Percentiles rank a stretch among this genome's conserved stretches.
phyloP scores from a whole-genome alignment of 306 rosid genomes.

The Trifolium pratense region DNA sequence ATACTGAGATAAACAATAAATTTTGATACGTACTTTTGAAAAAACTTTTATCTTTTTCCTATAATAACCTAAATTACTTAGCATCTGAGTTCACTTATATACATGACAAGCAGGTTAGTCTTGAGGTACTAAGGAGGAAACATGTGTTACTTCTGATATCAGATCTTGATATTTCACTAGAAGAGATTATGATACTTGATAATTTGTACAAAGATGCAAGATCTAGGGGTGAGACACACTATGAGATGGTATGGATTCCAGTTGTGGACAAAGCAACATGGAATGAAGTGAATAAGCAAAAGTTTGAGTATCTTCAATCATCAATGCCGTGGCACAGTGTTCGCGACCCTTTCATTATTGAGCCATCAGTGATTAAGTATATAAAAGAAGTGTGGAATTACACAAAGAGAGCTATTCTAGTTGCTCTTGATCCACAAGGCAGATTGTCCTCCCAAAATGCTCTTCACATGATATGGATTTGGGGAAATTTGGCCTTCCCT shows the following conservation, averaged over 20 bases:
- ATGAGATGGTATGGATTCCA: slow-evolving; percentile 85
- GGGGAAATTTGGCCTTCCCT: slow-evolving; percentile 81
- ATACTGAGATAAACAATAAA: too few species aligned
- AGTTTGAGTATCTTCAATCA: slow-evolving; percentile 60
- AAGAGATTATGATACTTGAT: slow-evolving; percentile 67
- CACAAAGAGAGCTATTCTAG: slow-evolving; percentile 70
- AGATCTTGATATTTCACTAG: slow-evolving; percentile 69
- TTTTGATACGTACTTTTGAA: too few species aligned
- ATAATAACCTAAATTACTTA: too few species aligned
- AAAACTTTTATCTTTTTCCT: too few species aligned
- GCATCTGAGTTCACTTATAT: neutral
- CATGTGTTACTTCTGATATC: slow-evolving; percentile 81
- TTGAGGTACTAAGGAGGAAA: slow-evolving; percentile 74
- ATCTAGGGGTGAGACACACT: slow-evolving; percentile 46
- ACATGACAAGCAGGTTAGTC: slow-evolving; percentile 52
- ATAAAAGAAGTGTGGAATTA: slow-evolving; percentile 72
- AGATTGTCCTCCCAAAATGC: slow-evolving; percentile 72
- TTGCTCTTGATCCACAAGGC: slow-evolving; percentile 80
- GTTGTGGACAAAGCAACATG: slow-evolving; percentile 53
- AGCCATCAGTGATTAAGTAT: slow-evolving; percentile 65
- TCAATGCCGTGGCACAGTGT: slow-evolving; percentile 73
- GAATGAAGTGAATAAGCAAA: slow-evolving; percentile 42
- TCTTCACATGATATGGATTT: slow-evolving; percentile 81
- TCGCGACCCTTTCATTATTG: slow-evolving; percentile 61
- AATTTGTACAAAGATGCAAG: slow-evolving; percentile 49